phyloP scores from a whole-genome alignment of 257 asterid species.

The Solanum bulbocastanum region DNA sequence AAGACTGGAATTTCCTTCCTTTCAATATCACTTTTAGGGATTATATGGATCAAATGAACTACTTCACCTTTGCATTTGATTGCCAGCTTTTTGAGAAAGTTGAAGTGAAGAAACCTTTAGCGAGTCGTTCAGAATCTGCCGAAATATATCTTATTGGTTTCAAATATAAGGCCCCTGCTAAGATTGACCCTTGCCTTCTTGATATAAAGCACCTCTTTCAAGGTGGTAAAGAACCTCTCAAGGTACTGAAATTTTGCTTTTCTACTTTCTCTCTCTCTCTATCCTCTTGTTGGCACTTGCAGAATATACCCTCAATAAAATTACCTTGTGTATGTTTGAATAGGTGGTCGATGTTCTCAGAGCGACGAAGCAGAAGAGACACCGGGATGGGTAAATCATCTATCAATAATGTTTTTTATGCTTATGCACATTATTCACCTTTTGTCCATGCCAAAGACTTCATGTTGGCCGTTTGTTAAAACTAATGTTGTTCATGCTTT shows the following conservation, averaged over 20 bases:
- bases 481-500: not conserved
- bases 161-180: conserved; percentile 87
- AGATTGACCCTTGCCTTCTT: conserved; percentile 91
- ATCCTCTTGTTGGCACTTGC: not conserved
- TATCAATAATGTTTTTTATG: not conserved
- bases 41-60: not conserved
- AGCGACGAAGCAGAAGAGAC: conserved; percentile 64
- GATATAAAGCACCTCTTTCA: conserved; percentile 81
- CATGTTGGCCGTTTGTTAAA: not conserved
- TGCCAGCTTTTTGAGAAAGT: conserved; percentile 88
- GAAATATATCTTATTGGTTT: conserved; percentile 70
- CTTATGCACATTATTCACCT: not conserved
- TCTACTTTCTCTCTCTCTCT: not conserved
- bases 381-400: conserved; percentile 66
- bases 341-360: conserved; percentile 78
- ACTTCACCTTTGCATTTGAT: conserved; percentile 5
- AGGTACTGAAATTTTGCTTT: conserved; percentile 30
- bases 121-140: conserved; percentile 81
- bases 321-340: not conserved
- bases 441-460: not conserved
- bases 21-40: not conserved
- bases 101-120: conserved; percentile 86
- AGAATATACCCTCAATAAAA: not conserved
- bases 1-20: conserved; percentile 44
- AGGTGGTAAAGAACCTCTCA: conserved; percentile 70